A percentile compares a stretch with the other conserved stretches of the same genome.
Evolutionary conservation across 2,329 filamentous ascomycete genomes (phyloP).

Genomic region (Pestalotiopsis sp.): DNA sequence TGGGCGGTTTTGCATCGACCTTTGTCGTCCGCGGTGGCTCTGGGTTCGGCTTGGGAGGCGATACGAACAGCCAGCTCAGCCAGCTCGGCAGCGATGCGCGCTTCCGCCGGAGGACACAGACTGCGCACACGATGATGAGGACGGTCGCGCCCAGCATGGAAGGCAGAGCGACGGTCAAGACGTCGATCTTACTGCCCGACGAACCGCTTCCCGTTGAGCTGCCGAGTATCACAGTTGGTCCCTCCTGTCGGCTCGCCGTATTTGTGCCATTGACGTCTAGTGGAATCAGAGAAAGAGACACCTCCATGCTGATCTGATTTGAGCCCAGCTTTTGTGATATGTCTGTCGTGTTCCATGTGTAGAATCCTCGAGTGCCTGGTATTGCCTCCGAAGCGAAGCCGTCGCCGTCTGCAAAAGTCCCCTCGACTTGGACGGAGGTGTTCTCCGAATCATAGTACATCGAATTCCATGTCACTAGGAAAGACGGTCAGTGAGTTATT

Average conservation of each 20-base stretch:
- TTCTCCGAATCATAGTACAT: background rate
- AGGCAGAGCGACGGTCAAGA: background rate
- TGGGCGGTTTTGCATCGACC: background rate
- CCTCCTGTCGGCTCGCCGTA: background rate
- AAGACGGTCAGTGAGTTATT: background rate
- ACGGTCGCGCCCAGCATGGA: background rate
- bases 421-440: background rate
- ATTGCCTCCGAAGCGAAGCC: background rate
- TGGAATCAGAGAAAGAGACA: background rate
- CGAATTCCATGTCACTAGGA: conserved; percentile 3
- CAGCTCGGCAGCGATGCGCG: background rate
- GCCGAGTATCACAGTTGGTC: background rate
- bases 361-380: background rate
- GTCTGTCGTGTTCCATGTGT: background rate
- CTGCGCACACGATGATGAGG: background rate
- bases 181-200: background rate
- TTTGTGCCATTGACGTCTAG: background rate
- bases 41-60: background rate
- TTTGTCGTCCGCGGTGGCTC: background rate
- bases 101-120: background rate
- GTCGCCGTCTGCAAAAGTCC: background rate
- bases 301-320: background rate
- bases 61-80: background rate
- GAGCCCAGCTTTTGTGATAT: background rate
- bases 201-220: background rate